Evolutionary conservation across 805 yeast species (phyloP), one percentile per base, ranked within the genome.

Genomic region (Candida ascalaphidarum): DNA sequence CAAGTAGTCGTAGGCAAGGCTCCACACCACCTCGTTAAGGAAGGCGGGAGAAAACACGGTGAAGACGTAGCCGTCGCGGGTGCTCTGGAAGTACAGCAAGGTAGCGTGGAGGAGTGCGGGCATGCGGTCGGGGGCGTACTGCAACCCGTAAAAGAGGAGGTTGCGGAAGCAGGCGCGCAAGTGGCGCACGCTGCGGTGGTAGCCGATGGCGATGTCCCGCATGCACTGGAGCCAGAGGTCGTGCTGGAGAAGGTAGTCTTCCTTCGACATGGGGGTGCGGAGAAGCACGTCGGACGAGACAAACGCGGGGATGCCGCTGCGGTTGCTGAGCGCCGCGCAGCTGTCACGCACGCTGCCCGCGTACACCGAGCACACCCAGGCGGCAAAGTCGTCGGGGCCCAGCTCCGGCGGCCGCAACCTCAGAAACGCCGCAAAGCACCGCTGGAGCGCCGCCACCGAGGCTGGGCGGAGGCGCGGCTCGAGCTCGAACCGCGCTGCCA

Each of bases 221-320:
- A 45, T 42, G 30, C 43, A 58, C 10, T 43, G 34, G 4, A 29
- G 12, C 67, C 67, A 63, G 7, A 63, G 32, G 26, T 61, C 67
- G 8, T 44, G 40, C 31, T 59, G 67, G 11, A 61, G 41, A 6
- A 46, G 33, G 19, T 47, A 39, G 22, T 63, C 68, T 5, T 46
- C 37, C 13, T 35, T 34, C 5, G 52, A 45, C 30, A 44, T 32
- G 1, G 68, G 66, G 1, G 63, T 49, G 25, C 74, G 46, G 1
- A 48, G 34, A 2, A 65, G 38, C 4, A 67, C 40, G 33, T 68
- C 71, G 1, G 52, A 44, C 1, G 52, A 26, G 1, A 68, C 50
- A 40, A 58, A 62, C 1, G 57, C 39, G 0, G 74, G 74, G 11
- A 65, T 47, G 2, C 43, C 35, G 2, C 44, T 29, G 7, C 46